A percentile compares a stretch with the other conserved stretches of the same genome.
Evolutionary conservation across 1,284 basidiomycete species (phyloP).

Genomic region (Trichosporon coremiiforme): DNA sequence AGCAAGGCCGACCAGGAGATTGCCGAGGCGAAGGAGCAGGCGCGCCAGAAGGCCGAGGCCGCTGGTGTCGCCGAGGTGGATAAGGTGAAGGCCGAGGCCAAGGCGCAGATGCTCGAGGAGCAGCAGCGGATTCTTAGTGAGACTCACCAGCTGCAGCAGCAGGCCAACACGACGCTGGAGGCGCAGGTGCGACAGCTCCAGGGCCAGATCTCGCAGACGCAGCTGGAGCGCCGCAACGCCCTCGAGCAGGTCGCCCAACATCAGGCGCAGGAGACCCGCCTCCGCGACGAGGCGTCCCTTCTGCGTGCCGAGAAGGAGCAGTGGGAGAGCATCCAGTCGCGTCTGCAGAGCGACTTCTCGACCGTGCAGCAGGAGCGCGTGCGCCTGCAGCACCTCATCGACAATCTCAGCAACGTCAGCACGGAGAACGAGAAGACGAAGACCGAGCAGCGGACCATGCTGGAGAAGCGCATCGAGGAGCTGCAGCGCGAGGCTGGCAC

Average conservation of each 20-base stretch:
- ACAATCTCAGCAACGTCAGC: slow-evolving; percentile 85
- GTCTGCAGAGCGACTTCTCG: slow-evolving; percentile 82
- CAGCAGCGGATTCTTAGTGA: slow-evolving; percentile 53
- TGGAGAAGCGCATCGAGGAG: slow-evolving; percentile 77
- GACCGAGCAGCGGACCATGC: slow-evolving; percentile 72
- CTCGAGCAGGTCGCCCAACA: slow-evolving; percentile 55
- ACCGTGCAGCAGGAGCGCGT: slow-evolving; percentile 75
- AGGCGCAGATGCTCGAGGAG: slow-evolving; percentile 67
- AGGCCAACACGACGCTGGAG: slow-evolving; percentile 45
- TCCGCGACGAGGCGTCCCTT: slow-evolving; percentile 80
- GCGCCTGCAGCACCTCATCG: slow-evolving; percentile 79
- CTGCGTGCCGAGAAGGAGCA: slow-evolving; percentile 88
- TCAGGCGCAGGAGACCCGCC: slow-evolving; percentile 68
- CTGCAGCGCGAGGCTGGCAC: slow-evolving; percentile 70
- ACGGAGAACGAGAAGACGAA: slow-evolving; percentile 79
- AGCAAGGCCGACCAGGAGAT: slow-evolving; percentile 71
- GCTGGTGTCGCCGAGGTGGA: slow-evolving; percentile 66
- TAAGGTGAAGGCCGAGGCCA: slow-evolving; percentile 77
- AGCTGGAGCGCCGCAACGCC: slow-evolving; percentile 45
- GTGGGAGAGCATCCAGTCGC: slow-evolving; percentile 76
- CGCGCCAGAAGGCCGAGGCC: slow-evolving; percentile 67
- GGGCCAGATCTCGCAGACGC: slow-evolving; percentile 40
- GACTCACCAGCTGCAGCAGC: slow-evolving; percentile 50
- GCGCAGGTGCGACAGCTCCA: slow-evolving; percentile 46
- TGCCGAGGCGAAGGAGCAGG: slow-evolving; percentile 66